phyloP scores from a whole-genome alignment of 768 basidiomycete species.

The Porphyrellus cyaneotinctus region DNA sequence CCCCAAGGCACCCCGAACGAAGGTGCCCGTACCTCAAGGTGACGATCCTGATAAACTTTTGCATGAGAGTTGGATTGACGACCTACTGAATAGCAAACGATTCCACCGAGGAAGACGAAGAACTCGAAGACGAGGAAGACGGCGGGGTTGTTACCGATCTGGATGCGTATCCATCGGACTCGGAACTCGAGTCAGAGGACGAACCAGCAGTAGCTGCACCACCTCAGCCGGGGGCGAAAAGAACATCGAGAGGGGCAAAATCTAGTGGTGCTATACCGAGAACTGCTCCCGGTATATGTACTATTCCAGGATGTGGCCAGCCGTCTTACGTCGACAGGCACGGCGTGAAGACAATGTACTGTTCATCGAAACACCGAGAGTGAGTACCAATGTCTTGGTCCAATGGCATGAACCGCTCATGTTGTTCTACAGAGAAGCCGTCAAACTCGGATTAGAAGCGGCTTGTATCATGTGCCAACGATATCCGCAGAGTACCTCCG shows the following conservation, averaged over 20 bases:
- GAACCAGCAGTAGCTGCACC: constrained; percentile 10
- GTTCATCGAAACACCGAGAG: constrained; percentile 61
- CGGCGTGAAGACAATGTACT: constrained; percentile 50
- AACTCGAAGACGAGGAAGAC: constrained; percentile 21
- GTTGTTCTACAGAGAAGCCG: constrained; percentile 47
- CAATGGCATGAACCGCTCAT: constrained; percentile 8
- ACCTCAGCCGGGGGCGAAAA: constrained; percentile 7
- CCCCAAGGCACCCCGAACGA: constrained; percentile 15
- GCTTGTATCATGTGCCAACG: constrained; percentile 64
- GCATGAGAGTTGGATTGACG: constrained; percentile 11
- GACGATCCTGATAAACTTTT: constrained; percentile 8
- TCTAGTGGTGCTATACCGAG: constrained; percentile 1
- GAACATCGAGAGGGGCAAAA: constrained; percentile 12
- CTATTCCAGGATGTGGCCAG: constrained; percentile 55
- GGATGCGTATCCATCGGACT: constrained; percentile 32
- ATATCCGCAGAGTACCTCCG: constrained; percentile 53
- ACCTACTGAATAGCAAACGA: constrained; percentile 15
- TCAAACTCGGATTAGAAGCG: constrained; percentile 44
- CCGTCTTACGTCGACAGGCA: constrained; percentile 52
- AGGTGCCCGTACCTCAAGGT: constrained; percentile 19
- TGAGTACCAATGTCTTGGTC: constrained; percentile 33
- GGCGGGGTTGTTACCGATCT: constrained; percentile 25
- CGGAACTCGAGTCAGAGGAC: constrained; percentile 24
- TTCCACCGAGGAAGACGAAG: constrained; percentile 26
- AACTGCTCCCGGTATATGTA: constrained; percentile 39